These are phyloP conservation scores for Kodamaea sagamina DNA, from an alignment of 805 yeast genomes.

Conservation along the genomic window DNA sequence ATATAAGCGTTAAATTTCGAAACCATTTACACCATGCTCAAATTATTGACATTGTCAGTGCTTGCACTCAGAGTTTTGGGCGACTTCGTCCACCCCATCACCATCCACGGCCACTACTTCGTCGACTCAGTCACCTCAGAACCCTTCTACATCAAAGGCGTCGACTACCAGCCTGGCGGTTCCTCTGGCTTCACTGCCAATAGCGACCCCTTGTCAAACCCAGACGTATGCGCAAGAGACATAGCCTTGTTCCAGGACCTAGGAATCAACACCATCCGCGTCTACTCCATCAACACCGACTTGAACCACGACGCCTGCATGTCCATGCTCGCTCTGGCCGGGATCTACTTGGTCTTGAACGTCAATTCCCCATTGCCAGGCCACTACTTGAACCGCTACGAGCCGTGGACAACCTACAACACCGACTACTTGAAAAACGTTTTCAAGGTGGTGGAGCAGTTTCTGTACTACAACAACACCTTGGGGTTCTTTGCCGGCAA, in stretches of 20 bases:
- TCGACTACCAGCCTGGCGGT: constrained; percentile 97
- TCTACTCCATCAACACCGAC: constrained; percentile 82
- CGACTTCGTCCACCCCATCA: constrained; percentile 60
- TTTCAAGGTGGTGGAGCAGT: constrained; percentile 76
- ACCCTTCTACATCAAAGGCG: constrained; percentile 84
- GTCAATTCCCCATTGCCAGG: constrained; percentile 82
- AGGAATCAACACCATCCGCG: constrained; percentile 84
- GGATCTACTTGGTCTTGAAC: constrained; percentile 87
- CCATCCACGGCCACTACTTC: constrained; percentile 68
- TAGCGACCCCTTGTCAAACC: constrained; percentile 77
- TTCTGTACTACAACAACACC: constrained; percentile 83
- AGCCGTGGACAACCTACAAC: constrained; percentile 90
- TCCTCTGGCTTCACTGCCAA: constrained; percentile 65
- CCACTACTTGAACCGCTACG: constrained; percentile 84
- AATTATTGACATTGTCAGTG: not conserved
- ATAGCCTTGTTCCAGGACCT: constrained; percentile 75
- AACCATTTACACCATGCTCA: too few relatives aligned
- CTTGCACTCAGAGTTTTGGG: not conserved
- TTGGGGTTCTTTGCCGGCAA: constrained; percentile 91
- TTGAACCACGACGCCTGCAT: constrained; percentile 86
- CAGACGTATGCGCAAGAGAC: constrained; percentile 76
- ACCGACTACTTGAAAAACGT: constrained; percentile 70
- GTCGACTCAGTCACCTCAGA: constrained; percentile 71
- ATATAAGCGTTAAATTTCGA: too few relatives aligned
- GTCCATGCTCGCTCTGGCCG: constrained; percentile 88